These are phyloP conservation scores for Scheffersomyces ergatensis DNA, from an alignment of 805 yeast genomes.

Conservation along the genomic window DNA sequence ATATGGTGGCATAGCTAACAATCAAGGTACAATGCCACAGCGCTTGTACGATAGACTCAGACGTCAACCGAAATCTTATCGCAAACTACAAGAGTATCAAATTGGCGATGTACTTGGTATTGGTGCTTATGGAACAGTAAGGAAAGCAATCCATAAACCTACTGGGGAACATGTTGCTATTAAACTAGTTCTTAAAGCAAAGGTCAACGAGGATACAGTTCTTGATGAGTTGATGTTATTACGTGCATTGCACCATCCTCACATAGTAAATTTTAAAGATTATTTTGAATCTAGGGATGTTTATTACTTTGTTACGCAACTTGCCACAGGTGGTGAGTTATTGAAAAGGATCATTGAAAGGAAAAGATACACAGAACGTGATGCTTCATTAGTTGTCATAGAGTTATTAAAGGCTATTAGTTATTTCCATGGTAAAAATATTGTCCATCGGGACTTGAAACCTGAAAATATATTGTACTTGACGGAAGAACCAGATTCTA, in stretches of 20 bases:
- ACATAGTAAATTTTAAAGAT: constrained; percentile 83
- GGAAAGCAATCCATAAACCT: constrained; percentile 58
- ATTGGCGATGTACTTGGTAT: constrained; percentile 90
- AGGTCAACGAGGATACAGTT: constrained; percentile 74
- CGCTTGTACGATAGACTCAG: constrained; percentile 51
- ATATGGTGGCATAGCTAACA: constrained; percentile 4
- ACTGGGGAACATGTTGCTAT: constrained; percentile 77
- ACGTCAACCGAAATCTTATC: constrained; percentile 72
- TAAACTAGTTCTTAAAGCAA: constrained; percentile 82
- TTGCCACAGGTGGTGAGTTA: constrained; percentile 95
- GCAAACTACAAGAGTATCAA: constrained; percentile 64
- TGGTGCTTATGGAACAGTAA: constrained; percentile 91
- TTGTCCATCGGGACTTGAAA: constrained; percentile 92
- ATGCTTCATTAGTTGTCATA: constrained; percentile 72
- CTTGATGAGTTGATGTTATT: constrained; percentile 84
- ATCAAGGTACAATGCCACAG: constrained; percentile 23
- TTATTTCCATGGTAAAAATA: constrained; percentile 71
- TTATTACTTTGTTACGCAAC: constrained; percentile 88
- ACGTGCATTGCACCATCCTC: constrained; percentile 69
- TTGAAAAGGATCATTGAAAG: constrained; percentile 79
- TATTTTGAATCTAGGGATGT: constrained; percentile 94
- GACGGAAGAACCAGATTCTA: constrained; percentile 52
- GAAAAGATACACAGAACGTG: constrained; percentile 85
- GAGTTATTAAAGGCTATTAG: constrained; percentile 77
- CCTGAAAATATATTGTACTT: constrained; percentile 89